Evolutionary conservation across 768 basidiomycete species (phyloP).

Genomic region (Rhodotorula paludigena): DNA sequence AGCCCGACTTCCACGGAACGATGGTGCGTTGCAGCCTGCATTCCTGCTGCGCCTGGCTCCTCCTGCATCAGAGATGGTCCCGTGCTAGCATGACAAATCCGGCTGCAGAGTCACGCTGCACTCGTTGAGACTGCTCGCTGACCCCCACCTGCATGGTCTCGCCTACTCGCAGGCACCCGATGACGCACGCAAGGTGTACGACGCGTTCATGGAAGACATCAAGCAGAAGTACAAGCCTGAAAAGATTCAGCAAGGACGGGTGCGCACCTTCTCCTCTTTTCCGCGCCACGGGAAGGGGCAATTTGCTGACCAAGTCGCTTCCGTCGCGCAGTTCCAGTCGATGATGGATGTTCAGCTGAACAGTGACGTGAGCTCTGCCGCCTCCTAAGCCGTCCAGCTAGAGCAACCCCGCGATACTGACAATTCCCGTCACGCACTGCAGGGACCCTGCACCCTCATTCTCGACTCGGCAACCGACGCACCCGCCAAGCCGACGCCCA

Average conservation of each 20-base stretch:
- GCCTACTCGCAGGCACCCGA: conserved; percentile 26
- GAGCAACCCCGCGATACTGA: no score
- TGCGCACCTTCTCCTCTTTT: no score
- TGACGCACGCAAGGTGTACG: conserved; percentile 30
- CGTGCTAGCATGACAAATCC: no score
- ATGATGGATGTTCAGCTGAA: conserved; percentile 41
- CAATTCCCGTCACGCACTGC: neutral
- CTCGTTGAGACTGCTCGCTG: no score
- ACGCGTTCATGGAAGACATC: conserved; percentile 28
- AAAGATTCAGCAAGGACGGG: conserved; percentile 32
- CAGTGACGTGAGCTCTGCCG: conserved; percentile 33
- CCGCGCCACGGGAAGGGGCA: no score
- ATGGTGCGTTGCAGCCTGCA: no score
- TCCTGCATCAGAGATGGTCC: no score
- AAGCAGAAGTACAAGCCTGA: conserved; percentile 22
- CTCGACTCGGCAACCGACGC: conserved; percentile 35
- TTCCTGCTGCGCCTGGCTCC: no score
- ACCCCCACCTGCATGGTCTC: no score
- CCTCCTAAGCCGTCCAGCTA: no score
- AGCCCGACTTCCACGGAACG: conserved; percentile 89
- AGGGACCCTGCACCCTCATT: conserved; percentile 41
- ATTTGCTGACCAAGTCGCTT: no score
- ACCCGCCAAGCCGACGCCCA: neutral
- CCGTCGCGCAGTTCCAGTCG: conserved; percentile 19
- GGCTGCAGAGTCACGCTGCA: no score